These are phyloP conservation scores for Psilocybe subaeruginosa DNA, from an alignment of 768 basidiomycete species.

Conservation along the genomic window DNA sequence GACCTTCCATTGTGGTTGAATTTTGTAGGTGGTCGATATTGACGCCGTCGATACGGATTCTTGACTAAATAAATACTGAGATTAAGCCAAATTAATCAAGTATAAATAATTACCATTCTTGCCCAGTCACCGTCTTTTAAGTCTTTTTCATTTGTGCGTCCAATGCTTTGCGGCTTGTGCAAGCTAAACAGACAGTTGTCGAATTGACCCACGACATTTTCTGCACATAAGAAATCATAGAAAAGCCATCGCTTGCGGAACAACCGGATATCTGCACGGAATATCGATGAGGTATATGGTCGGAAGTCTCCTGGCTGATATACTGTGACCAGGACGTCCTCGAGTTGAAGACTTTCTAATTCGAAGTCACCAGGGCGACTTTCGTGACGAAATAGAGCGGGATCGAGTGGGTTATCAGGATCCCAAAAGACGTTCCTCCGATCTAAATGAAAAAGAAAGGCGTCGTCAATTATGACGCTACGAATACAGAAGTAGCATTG, in stretches of 20 bases:
- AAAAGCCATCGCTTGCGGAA: slow-evolving; percentile 95
- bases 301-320: slow-evolving; percentile 93
- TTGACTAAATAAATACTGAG: slow-evolving; percentile 56
- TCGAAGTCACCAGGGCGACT: slow-evolving; percentile 87
- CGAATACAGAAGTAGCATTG: not conserved
- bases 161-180: slow-evolving; percentile 95
- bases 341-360: slow-evolving; percentile 84
- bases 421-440: slow-evolving; percentile 88
- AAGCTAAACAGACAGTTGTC: slow-evolving; percentile 98
- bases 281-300: slow-evolving; percentile 91
- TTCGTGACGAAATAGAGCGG: slow-evolving; percentile 77
- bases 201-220: slow-evolving; percentile 95
- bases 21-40: slow-evolving; percentile 95
- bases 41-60: slow-evolving; percentile 95
- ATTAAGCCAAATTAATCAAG: not conserved
- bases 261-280: slow-evolving; percentile 83
- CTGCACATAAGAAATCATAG: slow-evolving; percentile 93
- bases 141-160: slow-evolving; percentile 86
- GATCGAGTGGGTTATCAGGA: slow-evolving; percentile 78
- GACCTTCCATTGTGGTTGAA: slow-evolving; percentile 79
- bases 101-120: slow-evolving; percentile 68
- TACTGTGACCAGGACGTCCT: slow-evolving; percentile 92
- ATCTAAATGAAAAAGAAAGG: slow-evolving; percentile 50
- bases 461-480: not conserved
- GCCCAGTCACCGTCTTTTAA: slow-evolving; percentile 83